Evolutionary conservation across 352 stramenopile species (phyloP).

Genomic region (Globisporangium nunn): DNA sequence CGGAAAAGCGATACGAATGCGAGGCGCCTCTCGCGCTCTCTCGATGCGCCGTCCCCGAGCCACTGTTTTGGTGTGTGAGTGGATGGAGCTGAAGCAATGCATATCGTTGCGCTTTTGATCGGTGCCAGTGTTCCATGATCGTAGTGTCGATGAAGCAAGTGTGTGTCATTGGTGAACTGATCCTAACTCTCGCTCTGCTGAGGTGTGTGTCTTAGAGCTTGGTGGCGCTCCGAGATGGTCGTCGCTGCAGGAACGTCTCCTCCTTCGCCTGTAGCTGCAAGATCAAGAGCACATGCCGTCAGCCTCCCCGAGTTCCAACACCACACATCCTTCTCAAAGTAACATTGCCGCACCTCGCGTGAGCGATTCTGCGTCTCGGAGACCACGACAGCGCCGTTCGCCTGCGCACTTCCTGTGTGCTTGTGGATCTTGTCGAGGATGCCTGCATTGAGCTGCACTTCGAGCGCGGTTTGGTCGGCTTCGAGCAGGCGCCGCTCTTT

Average conservation of each 20-base stretch:
- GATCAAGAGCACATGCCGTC: not conserved
- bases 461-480: slow-evolving; percentile 60
- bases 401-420: slow-evolving; percentile 27
- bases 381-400: slow-evolving; percentile 45
- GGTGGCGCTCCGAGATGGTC: slow-evolving; percentile 16
- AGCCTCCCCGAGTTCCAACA: not conserved
- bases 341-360: slow-evolving; percentile 33
- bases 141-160: not conserved
- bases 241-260: slow-evolving; percentile 29
- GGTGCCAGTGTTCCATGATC: not conserved
- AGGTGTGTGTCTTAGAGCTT: slow-evolving; percentile 20
- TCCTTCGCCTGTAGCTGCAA: slow-evolving; percentile 49
- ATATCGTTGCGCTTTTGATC: slow-evolving; percentile 3
- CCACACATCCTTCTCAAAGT: not conserved
- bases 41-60: not conserved
- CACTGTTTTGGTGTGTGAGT: slow-evolving; percentile 1
- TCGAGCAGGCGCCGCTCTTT: slow-evolving; percentile 50
- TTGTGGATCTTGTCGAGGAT: slow-evolving; percentile 71
- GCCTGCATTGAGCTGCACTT: slow-evolving; percentile 68
- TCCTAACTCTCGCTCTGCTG: not conserved
- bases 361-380: slow-evolving; percentile 69
- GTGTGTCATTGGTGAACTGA: not conserved
- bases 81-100: slow-evolving; percentile 6
- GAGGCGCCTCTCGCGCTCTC: not conserved
- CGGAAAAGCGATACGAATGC: no score